Percentiles rank a stretch among this genome's conserved stretches.
phyloP scores from a whole-genome alignment of 805 yeast genomes.

The Teunomyces aglyptinius region DNA sequence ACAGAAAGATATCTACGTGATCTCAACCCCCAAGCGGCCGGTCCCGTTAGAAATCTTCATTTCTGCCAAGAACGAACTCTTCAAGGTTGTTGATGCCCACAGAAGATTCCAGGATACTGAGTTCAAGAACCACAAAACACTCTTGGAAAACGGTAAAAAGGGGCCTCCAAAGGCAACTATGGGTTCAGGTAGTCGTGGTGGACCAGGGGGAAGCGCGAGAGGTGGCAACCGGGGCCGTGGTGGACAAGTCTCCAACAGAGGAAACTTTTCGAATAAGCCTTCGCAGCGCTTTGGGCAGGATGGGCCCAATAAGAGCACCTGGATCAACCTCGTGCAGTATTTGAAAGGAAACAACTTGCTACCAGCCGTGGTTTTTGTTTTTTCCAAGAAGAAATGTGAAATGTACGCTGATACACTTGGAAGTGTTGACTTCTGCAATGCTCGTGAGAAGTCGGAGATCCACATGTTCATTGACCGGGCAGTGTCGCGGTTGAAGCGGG shows the following conservation, averaged over 20 bases:
- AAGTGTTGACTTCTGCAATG: slow-evolving; percentile 74
- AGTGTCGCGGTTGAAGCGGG: slow-evolving; percentile 76
- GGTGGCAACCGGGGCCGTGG: slow-evolving; percentile 39
- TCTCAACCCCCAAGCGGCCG: slow-evolving; percentile 94
- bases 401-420: slow-evolving; percentile 80
- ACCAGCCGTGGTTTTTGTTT: slow-evolving; percentile 92
- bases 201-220: slow-evolving; percentile 44
- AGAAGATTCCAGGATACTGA: slow-evolving; percentile 67
- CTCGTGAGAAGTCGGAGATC: slow-evolving; percentile 85
- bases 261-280: slow-evolving; percentile 22
- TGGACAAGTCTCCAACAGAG: slow-evolving; percentile 32
- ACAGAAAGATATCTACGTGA: slow-evolving; percentile 92
- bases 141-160: slow-evolving; percentile 42
- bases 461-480: slow-evolving; percentile 93
- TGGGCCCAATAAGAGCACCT: slow-evolving; percentile 76
- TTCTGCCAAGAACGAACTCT: slow-evolving; percentile 76
- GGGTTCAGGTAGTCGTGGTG: slow-evolving; percentile 42
- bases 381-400: slow-evolving; percentile 90
- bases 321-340: slow-evolving; percentile 71
- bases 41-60: slow-evolving; percentile 86
- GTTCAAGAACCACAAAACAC: slow-evolving; percentile 58
- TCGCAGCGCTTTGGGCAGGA: slow-evolving; percentile 25
- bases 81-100: slow-evolving; percentile 71
- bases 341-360: slow-evolving; percentile 66
- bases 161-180: slow-evolving; percentile 36